These are phyloP conservation scores for Marasmius fiardii DNA, from an alignment of 1,284 basidiomycete species.

Conservation along the genomic window DNA sequence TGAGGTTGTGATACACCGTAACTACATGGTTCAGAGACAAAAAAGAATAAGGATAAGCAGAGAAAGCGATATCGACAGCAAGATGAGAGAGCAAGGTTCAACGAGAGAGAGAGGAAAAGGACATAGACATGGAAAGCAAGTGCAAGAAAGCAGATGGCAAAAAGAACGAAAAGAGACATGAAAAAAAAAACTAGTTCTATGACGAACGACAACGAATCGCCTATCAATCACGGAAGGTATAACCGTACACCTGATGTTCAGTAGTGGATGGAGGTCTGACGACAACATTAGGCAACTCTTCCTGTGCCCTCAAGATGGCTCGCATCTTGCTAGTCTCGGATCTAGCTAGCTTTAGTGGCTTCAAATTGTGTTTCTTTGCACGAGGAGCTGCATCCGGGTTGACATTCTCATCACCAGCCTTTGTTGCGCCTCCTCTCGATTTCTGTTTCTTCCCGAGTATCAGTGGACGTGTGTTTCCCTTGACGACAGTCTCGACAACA, in stretches of 20 bases:
- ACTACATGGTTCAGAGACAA: not conserved
- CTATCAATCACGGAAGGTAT: slow-evolving; percentile 31
- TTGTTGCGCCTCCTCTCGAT: slow-evolving; percentile 25
- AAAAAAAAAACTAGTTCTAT: not conserved
- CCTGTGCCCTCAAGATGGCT: slow-evolving; percentile 37
- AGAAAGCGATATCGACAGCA: not conserved
- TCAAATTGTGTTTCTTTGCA: slow-evolving; percentile 40
- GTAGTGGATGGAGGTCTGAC: slow-evolving; percentile 41
- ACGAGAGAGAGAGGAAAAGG: slow-evolving; percentile 3
- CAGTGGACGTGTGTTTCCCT: slow-evolving; percentile 44
- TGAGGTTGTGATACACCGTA: not conserved
- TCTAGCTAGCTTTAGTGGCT: slow-evolving; percentile 52
- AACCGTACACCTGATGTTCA: slow-evolving; percentile 31
- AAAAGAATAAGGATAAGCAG: not conserved
- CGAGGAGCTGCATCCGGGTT: slow-evolving; percentile 24
- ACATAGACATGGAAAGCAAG: slow-evolving; percentile 6
- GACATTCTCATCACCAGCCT: slow-evolving; percentile 40
- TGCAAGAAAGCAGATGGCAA: not conserved
- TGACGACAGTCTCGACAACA: slow-evolving; percentile 15
- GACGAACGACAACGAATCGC: slow-evolving; percentile 1
- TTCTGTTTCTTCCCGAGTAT: slow-evolving; percentile 51
- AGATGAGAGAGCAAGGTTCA: slow-evolving; percentile 3
- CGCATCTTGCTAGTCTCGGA: slow-evolving; percentile 61
- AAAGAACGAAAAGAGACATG: not conserved
- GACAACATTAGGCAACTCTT: slow-evolving; percentile 42